Evolutionary conservation across 768 basidiomycete genomes (phyloP).

Genomic region (Podaxis sp.): DNA sequence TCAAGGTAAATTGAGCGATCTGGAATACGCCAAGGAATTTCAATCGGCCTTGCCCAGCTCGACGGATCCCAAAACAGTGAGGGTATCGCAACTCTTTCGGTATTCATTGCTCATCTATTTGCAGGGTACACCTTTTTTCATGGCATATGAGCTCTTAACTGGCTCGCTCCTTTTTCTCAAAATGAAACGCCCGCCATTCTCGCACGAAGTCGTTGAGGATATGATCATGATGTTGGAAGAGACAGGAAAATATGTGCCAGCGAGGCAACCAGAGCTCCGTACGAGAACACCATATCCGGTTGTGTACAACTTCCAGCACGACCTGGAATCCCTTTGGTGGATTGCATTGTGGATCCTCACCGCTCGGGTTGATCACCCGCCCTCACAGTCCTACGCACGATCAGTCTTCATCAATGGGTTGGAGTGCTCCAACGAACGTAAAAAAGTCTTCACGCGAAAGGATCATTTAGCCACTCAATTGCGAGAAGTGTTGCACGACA

Average conservation of each 20-base stretch:
- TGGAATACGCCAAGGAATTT: not conserved
- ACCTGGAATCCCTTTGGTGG: constrained; percentile 9
- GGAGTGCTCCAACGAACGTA: not conserved
- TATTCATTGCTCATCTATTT: not conserved
- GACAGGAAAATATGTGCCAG: not conserved
- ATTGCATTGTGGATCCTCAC: not conserved
- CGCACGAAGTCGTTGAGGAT: not conserved
- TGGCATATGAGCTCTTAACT: constrained; percentile 6
- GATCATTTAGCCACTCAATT: not conserved
- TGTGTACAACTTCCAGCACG: not conserved
- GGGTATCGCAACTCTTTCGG: not conserved
- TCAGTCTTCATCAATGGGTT: not conserved
- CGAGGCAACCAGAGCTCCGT: not conserved
- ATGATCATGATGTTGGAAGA: not conserved
- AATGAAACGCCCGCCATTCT: too few relatives aligned
- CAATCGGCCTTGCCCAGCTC: not conserved
- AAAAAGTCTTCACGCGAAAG: not conserved
- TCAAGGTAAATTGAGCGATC: not conserved
- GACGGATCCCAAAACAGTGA: constrained; percentile 1
- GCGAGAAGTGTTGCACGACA: too few relatives aligned
- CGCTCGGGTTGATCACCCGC: not conserved
- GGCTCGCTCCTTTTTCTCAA: not conserved
- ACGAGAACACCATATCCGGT: not conserved
- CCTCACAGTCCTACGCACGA: not conserved
- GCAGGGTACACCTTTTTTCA: constrained; percentile 11